Conservation (phyloP, 1,284 basidiomycete genomes). For the Singerocomus inundabilis region DNA sequence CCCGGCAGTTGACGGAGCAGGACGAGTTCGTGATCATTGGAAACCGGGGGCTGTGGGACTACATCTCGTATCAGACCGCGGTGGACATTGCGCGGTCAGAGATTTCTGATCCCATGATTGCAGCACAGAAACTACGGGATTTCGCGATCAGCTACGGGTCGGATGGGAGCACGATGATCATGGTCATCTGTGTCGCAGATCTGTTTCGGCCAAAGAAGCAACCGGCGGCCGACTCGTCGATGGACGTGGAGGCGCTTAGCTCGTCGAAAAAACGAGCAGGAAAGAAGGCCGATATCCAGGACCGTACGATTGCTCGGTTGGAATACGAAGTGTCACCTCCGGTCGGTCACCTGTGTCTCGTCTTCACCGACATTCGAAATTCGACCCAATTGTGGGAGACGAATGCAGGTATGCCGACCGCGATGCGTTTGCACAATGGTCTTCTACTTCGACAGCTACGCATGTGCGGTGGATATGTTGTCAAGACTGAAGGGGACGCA, state of each 20-base stretch:
- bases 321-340: constrained; percentile 87
- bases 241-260: constrained; percentile 42
- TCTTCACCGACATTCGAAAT: constrained; percentile 98
- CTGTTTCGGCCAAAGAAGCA: constrained; percentile 61
- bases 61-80: constrained; percentile 92
- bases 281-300: constrained; percentile 49
- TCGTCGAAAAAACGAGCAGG: constrained; percentile 37
- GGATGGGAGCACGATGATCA: constrained; percentile 94
- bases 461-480: constrained; percentile 95
- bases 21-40: constrained; percentile 98
- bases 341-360: constrained; percentile 86
- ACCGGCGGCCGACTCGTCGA: constrained; percentile 43
- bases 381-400: constrained; percentile 98
- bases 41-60: constrained; percentile 93
- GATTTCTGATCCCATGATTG: constrained; percentile 89
- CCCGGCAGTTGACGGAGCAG: constrained; percentile 72
- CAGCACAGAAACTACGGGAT: constrained; percentile 95
- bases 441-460: constrained; percentile 86
- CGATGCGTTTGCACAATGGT: constrained; percentile 90
- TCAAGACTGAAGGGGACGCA: constrained; percentile 99
- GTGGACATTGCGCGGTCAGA: constrained; percentile 94
- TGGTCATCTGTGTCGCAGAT: constrained; percentile 89
- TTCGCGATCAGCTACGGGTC: constrained; percentile 97
- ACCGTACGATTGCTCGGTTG: constrained; percentile 58
- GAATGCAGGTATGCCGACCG: constrained; percentile 94